Evolutionary conservation across 345 rosid genomes (phyloP).

Genomic region (Dovyalis caffra): DNA sequence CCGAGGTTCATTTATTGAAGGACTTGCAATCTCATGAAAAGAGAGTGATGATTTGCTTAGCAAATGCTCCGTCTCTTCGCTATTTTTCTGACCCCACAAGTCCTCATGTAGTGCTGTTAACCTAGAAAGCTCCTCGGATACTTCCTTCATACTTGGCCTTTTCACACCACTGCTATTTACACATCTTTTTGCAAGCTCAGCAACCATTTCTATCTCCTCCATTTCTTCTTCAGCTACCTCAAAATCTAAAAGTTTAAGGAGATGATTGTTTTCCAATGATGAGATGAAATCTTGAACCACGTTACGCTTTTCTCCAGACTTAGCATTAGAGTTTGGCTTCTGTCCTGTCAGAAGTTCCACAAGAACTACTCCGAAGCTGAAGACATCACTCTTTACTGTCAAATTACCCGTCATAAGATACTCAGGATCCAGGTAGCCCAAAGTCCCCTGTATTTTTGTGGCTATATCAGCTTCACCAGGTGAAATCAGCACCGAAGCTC

Average conservation of each 20-base stretch:
- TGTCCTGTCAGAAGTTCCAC: slow-evolving; percentile 10
- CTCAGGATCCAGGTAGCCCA: too few relatives aligned
- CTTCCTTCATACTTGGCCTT: not conserved
- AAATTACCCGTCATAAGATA: too few relatives aligned
- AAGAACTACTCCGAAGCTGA: too few relatives aligned
- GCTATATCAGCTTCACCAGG: not conserved
- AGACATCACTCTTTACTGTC: too few relatives aligned
- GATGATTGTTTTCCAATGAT: not conserved
- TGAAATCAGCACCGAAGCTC: slow-evolving; percentile 19
- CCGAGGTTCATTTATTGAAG: not conserved
- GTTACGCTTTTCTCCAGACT: not conserved
- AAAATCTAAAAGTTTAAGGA: not conserved
- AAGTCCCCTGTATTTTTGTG: not conserved
- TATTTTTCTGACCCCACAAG: not conserved
- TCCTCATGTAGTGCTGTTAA: not conserved
- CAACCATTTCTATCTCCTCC: not conserved
- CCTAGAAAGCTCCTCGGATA: not conserved
- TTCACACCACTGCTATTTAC: not conserved
- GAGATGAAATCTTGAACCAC: slow-evolving; percentile 20
- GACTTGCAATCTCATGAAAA: not conserved
- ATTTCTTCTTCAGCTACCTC: not conserved
- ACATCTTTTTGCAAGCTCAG: not conserved
- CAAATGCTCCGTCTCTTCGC: not conserved
- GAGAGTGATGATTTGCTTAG: not conserved
- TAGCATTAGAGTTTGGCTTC: slow-evolving; percentile 4